Evolutionary conservation across 805 yeast species (phyloP).

Genomic region (Zygosaccharomyces bailii): DNA sequence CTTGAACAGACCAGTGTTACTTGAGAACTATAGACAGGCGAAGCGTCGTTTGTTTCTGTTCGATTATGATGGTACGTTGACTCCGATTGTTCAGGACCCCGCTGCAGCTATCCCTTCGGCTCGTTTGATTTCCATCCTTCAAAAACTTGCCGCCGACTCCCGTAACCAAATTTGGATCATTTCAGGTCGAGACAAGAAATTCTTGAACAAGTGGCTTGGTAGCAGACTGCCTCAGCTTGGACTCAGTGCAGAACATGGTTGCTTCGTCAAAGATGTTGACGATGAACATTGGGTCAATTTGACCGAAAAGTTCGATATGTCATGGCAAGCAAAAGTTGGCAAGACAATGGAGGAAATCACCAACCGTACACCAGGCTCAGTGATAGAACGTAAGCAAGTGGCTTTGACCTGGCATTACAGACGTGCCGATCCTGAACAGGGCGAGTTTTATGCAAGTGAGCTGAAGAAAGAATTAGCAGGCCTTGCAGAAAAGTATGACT

Average conservation of each 20-base stretch:
- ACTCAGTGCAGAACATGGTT: constrained; percentile 95
- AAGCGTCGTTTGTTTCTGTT: constrained; percentile 74
- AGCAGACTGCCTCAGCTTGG: constrained; percentile 60
- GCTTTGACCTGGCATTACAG: constrained; percentile 98
- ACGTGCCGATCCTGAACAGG: constrained; percentile 89
- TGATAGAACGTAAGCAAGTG: constrained; percentile 81
- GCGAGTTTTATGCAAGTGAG: constrained; percentile 77
- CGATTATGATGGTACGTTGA: constrained; percentile 96
- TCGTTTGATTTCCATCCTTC: constrained; percentile 56
- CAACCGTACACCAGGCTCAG: constrained; percentile 86
- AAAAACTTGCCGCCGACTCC: constrained; percentile 65
- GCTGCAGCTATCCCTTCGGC: constrained; percentile 96
- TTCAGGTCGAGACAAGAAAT: constrained; percentile 90
- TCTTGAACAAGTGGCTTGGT: constrained; percentile 87
- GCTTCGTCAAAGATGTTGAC: constrained; percentile 79
- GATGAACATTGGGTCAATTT: constrained; percentile 73
- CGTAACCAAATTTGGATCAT: constrained; percentile 90
- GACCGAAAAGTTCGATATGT: constrained; percentile 80
- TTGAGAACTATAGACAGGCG: constrained; percentile 57
- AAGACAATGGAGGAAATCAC: constrained; percentile 72
- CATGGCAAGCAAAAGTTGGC: constrained; percentile 86
- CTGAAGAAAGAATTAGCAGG: constrained; percentile 61
- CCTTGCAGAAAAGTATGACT: constrained; percentile 67
- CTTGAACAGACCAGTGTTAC: constrained; percentile 64
- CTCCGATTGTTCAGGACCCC: constrained; percentile 95